Conservation (phyloP, 306 rosid species). For the Alnus rubra region DNA sequence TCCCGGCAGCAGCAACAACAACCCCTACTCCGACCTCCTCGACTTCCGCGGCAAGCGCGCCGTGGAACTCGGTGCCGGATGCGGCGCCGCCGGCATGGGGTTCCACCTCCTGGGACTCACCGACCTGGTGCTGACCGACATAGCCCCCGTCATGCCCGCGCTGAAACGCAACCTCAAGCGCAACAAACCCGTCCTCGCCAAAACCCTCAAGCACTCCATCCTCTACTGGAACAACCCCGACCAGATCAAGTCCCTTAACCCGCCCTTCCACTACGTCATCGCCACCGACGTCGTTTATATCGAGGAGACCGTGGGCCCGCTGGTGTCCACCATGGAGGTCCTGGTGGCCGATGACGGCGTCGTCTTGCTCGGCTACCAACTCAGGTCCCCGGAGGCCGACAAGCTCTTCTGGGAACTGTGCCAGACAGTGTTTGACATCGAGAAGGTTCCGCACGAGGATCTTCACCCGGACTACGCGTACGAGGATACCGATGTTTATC, state of each 20-base stretch:
- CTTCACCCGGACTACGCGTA: constrained; percentile 75
- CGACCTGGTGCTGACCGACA: constrained; percentile 76
- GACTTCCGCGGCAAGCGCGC: constrained; percentile 73
- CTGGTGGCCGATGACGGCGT: constrained; percentile 58
- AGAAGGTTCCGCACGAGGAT: constrained; percentile 66
- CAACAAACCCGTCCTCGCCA: constrained; percentile 64
- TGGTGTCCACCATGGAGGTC: constrained; percentile 63
- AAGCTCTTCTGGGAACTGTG: constrained; percentile 73
- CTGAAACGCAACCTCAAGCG: constrained; percentile 74
- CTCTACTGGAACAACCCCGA: constrained; percentile 74
- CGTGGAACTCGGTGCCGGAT: constrained; percentile 82
- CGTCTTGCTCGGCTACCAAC: constrained; percentile 76
- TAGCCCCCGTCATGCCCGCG: constrained; percentile 87
- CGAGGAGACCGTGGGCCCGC: constrained; percentile 60
- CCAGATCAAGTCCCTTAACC: constrained; percentile 59
- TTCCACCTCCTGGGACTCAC: constrained; percentile 75
- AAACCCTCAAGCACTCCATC: constrained; percentile 63
- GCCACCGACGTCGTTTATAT: constrained; percentile 89
- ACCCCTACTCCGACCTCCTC: constrained; percentile 68
- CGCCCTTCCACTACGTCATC: constrained; percentile 60
- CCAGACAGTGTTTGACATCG: constrained; percentile 36
- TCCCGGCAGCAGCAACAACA: background rate
- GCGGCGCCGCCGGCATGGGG: constrained; percentile 94
- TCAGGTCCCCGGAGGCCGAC: constrained; percentile 75
- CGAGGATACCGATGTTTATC: constrained; percentile 71